Base-by-base conservation (phyloP, 441 rosid species). In the Francoa sonchifolia region DNA sequence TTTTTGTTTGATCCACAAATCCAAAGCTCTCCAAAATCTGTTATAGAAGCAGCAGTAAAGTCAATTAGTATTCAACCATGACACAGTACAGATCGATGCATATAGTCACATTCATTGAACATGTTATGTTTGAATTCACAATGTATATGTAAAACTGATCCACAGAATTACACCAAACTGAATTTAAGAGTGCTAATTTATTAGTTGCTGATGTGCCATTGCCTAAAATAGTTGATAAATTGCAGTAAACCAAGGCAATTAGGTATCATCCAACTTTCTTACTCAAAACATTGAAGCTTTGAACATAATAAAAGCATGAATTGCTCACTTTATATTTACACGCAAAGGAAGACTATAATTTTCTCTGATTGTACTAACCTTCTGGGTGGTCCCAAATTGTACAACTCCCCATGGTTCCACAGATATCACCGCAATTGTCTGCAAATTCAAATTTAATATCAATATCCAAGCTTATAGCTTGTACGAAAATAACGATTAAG, bases 381-480 rank as follows among this genome's bases (percentile, higher is more conserved):
- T 79, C 40, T 53, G 53, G 38, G 58, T 62, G 33, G 97, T 77
- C 57, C 97, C 97, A 53, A 89, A 68, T 57, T 75, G 94, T 35
- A 82, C 16, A 30, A 89, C 86, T 39, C 92, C 92, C 22, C 48
- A 51, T 10, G 80, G 61, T 64, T 67, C 76, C 44, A 73, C 58
- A 8, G 94, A 69, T 46, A 85, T 66, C 34, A 79, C 53, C 25
- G 77, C 79, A 44, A 89, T 54, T 6, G 94, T 82, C 97, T 89
- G 82, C 54, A 55, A 46, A 45, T 19, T 38, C 40, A n/a, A 47
- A 51, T 28, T 26, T 30, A 39, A 40, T 21, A 23, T 65, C 21
- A 57, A 50, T 33, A 20, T 18, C 6, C 19, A 19, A 33, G 22
- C 26, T 29, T 28, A 11, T 10, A 32, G 19, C 14, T 19, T 22